Percentiles rank a stretch among this genome's conserved stretches.
phyloP scores from a whole-genome alignment of 2,329 filamentous ascomycete species.

The Tolypocladium tundrense region DNA sequence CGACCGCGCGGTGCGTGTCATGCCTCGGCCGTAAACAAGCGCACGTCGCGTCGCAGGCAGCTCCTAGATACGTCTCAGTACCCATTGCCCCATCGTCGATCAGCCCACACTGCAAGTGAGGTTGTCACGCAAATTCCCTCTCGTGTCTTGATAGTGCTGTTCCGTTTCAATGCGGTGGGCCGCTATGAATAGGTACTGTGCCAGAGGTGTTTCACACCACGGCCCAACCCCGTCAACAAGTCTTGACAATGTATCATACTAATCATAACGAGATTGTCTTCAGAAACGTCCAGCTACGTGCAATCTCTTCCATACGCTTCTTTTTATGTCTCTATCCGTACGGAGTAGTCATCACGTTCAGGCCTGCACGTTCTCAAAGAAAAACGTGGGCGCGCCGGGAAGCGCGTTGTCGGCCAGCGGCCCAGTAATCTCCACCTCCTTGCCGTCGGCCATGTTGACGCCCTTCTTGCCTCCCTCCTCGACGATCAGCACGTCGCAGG shows the following conservation, averaged over 20 bases:
- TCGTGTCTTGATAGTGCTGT: neutral
- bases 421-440: constrained; percentile 46
- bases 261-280: neutral
- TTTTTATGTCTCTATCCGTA: neutral
- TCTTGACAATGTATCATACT: neutral
- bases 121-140: neutral
- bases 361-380: constrained; percentile 65
- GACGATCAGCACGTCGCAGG: constrained; percentile 62
- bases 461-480: constrained; percentile 60
- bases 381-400: constrained; percentile 72
- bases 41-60: neutral
- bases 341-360: neutral
- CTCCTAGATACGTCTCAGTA: neutral
- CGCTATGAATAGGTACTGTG: neutral
- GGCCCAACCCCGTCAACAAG: neutral
- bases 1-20: too few relatives aligned
- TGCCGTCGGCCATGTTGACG: constrained; percentile 38
- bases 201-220: neutral
- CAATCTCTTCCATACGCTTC: neutral
- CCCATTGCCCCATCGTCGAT: neutral
- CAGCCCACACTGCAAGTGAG: neutral
- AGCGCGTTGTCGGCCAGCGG: constrained; percentile 62
- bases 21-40: neutral
- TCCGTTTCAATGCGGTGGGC: neutral
- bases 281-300: neutral